Conservation (phyloP, 2,329 filamentous ascomycete genomes). For the Xylaria multiplex region DNA sequence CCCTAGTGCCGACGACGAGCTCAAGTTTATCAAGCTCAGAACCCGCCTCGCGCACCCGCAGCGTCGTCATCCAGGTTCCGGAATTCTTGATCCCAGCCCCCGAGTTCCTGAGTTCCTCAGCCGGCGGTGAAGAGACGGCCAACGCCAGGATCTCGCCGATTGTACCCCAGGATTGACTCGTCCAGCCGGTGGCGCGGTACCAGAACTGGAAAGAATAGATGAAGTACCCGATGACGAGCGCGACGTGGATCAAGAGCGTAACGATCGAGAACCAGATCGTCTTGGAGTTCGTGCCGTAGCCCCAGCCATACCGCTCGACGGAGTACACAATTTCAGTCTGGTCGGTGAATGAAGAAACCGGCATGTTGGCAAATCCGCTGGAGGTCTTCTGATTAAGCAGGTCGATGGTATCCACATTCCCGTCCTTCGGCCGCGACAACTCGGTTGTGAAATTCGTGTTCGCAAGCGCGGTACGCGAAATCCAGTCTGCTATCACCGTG, state of each 20-base stretch:
- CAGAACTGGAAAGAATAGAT: slow-evolving; percentile 26
- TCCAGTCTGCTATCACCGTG: slow-evolving; percentile 27
- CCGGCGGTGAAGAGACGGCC: slow-evolving; percentile 18
- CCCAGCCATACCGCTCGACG: slow-evolving; percentile 27
- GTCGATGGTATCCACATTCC: slow-evolving; percentile 1
- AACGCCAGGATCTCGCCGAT: slow-evolving; percentile 26
- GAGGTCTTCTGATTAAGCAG: slow-evolving; percentile 1
- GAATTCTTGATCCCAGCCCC: slow-evolving; percentile 19
- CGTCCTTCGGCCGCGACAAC: not conserved
- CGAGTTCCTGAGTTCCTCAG: slow-evolving; percentile 19
- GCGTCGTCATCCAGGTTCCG: slow-evolving; percentile 24
- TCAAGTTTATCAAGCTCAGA: slow-evolving; percentile 8
- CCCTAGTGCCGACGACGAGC: slow-evolving; percentile 17
- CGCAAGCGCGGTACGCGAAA: slow-evolving; percentile 11
- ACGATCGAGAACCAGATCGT: slow-evolving; percentile 31
- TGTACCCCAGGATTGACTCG: slow-evolving; percentile 22
- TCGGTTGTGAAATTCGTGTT: slow-evolving; percentile 20
- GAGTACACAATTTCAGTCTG: slow-evolving; percentile 14
- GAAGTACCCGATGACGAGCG: slow-evolving; percentile 21
- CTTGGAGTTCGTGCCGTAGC: slow-evolving; percentile 18
- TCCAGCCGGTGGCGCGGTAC: slow-evolving; percentile 24
- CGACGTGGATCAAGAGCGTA: slow-evolving; percentile 23
- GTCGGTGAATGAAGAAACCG: not conserved
- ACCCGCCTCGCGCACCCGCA: slow-evolving; percentile 22
- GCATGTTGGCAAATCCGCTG: not conserved